Evolutionary conservation across 805 yeast genomes (phyloP), one percentile per base, ranked within the genome.

Genomic region (Candida methanosorbosa): DNA sequence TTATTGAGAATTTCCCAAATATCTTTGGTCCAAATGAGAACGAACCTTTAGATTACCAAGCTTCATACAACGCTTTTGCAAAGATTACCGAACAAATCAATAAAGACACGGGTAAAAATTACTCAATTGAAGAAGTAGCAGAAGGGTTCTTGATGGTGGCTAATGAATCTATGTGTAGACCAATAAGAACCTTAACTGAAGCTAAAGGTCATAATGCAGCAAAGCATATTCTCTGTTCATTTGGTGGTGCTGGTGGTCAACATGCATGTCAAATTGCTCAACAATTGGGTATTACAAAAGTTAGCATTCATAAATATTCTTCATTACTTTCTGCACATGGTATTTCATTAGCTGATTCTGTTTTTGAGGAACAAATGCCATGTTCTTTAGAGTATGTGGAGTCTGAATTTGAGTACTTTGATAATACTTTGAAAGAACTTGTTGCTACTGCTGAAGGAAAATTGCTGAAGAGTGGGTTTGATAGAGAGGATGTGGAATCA

Each of bases 241-340:
- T 65, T 43, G 70, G 70, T 36, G 70, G 70, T 32, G 66, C 69
- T 32, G 70, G 70, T 41, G 68, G 68, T 23, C 70, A 65, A 45
- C 63, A 62, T 44, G 61, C 66, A 13, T 51, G 56, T n/a, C 49
- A 63, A 2, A 49, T 65, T 33, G 66, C 68, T 6, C 51, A 54
- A 40, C 54, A 50, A 13, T 53, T 65, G 50, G 56, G 58, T 34
- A 63, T 65, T 36, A 46, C 48, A 15, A 54, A 55, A 35, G 68
- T 63, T 14, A 40, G 61, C 4, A 63, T 64, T 29, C 70, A 64
- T 44, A 62, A 56, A 36, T 62, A 65, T 42, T 64, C 70, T 12
- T 64, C 69, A 3, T 54, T 65, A 22, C 46, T 65, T 27, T 64
- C 69, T 35, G 70, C 70, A 5, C 64, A 65, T 38, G 70, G 70